Evolutionary conservation across 2,329 filamentous ascomycete genomes (phyloP).

Genomic region (Ustulina deusta): DNA sequence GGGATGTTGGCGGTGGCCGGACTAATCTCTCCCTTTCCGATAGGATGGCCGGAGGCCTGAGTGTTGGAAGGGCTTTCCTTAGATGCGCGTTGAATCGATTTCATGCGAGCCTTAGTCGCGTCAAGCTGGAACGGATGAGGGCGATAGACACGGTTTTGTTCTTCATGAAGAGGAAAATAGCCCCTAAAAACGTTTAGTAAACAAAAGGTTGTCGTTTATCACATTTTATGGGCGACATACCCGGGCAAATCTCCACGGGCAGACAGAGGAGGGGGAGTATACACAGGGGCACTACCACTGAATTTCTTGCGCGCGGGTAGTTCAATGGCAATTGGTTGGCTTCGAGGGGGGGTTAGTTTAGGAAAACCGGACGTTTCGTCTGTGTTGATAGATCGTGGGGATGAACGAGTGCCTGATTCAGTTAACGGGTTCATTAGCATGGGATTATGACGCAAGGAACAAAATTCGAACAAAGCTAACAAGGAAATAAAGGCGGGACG

Average conservation of each 20-base stretch:
- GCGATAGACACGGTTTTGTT: constrained; percentile 61
- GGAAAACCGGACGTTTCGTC: constrained; percentile 44
- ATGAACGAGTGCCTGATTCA: constrained; percentile 43
- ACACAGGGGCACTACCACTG: constrained; percentile 55
- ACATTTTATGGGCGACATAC: constrained; percentile 56
- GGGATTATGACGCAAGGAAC: constrained; percentile 43
- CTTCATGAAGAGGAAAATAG: constrained; percentile 72
- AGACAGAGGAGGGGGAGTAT: constrained; percentile 64
- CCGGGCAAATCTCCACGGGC: constrained; percentile 69
- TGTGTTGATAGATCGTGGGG: constrained; percentile 34
- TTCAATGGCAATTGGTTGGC: constrained; percentile 67
- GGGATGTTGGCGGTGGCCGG: constrained; percentile 40
- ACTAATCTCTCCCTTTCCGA: constrained; percentile 40
- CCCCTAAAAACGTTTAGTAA: constrained; percentile 57
- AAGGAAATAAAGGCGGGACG: constrained; percentile 13
- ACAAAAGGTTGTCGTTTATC: constrained; percentile 23
- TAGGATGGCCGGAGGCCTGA: constrained; percentile 34
- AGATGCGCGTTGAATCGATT: constrained; percentile 52
- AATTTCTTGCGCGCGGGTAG: constrained; percentile 58
- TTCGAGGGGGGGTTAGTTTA: constrained; percentile 48
- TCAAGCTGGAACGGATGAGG: constrained; percentile 65
- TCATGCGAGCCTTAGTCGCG: constrained; percentile 54
- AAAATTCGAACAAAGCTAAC: constrained; percentile 32
- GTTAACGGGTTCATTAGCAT: constrained; percentile 44
- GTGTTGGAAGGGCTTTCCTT: constrained; percentile 46